Percentiles rank a stretch among this genome's conserved stretches.
Conservation (phyloP, 768 basidiomycete genomes). For the Mrakia hoshinonis region DNA sequence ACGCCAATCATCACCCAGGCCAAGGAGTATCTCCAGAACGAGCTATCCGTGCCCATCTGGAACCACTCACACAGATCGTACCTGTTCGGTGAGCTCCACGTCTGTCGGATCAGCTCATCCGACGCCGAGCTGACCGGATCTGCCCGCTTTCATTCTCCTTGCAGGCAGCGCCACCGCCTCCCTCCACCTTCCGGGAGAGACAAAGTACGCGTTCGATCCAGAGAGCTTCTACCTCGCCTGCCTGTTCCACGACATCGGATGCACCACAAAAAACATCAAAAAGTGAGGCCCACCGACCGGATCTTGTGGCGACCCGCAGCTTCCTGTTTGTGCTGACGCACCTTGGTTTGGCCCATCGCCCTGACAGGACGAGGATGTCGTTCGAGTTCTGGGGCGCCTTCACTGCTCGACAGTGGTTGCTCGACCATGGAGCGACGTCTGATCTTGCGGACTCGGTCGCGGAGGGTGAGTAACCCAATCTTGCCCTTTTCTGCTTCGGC, state of each 20-base stretch:
- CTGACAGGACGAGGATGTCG: conserved; percentile 49
- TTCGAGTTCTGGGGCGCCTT: conserved; percentile 55
- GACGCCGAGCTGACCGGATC: not conserved
- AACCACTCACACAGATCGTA: conserved; percentile 51
- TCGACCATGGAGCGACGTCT: conserved; percentile 44
- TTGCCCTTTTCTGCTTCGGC: too few relatives aligned
- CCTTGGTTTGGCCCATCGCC: not conserved
- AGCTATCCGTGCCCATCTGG: conserved; percentile 47
- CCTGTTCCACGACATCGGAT: conserved; percentile 51
- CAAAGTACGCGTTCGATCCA: conserved; percentile 43
- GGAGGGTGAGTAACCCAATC: too few relatives aligned
- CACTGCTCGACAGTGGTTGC: conserved; percentile 46
- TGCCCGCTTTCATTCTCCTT: not conserved
- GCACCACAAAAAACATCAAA: conserved; percentile 36
- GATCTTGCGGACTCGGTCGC: conserved; percentile 51
- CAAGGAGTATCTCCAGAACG: conserved; percentile 44
- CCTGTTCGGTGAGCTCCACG: conserved; percentile 45
- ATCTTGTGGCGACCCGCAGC: not conserved
- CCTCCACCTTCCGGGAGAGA: conserved; percentile 48
- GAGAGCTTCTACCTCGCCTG: conserved; percentile 51
- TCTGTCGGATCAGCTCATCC: too few relatives aligned
- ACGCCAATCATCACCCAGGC: conserved; percentile 44
- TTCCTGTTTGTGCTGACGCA: too few relatives aligned
- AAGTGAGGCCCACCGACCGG: not conserved
- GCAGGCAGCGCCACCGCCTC: conserved; percentile 48